Evolutionary conservation across 2,329 filamentous ascomycete species (phyloP).

Genomic region (Stagonosporopsis chrysanthemi): DNA sequence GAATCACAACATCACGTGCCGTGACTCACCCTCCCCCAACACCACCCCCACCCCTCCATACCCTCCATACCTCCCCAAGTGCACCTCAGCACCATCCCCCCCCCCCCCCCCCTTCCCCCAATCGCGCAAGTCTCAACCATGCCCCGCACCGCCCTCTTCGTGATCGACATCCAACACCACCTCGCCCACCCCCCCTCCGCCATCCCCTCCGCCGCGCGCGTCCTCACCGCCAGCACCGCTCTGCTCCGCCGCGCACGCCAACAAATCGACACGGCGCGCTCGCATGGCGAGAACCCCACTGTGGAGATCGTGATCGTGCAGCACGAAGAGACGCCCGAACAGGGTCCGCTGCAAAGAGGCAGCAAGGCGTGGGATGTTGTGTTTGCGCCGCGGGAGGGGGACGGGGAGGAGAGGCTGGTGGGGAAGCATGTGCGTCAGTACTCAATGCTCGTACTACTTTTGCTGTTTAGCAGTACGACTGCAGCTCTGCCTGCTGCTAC

Average conservation of each 20-base stretch:
- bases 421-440: conserved; percentile 16
- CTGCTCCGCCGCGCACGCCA: conserved; percentile 2
- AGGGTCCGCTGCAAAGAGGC: conserved; percentile 11
- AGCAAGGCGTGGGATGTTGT: conserved; percentile 16
- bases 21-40: not conserved
- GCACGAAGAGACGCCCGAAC: conserved; percentile 17
- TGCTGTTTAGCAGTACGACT: too few species aligned
- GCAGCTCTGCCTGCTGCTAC: too few species aligned
- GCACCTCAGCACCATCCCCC: too few species aligned
- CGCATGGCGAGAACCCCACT: not conserved
- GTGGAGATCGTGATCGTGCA: conserved; percentile 19
- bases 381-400: conserved; percentile 12
- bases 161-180: conserved; percentile 18
- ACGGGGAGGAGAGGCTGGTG: conserved; percentile 8
- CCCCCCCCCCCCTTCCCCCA: too few species aligned
- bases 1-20: not conserved
- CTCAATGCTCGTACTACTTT: too few species aligned
- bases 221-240: not conserved
- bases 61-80: not conserved
- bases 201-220: conserved; percentile 11
- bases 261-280: conserved; percentile 1
- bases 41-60: not conserved
- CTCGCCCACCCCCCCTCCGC: conserved; percentile 2
- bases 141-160: conserved; percentile 20
- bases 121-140: too few species aligned